These are phyloP conservation scores for Ceratocystis papillata DNA, from an alignment of 2,329 filamentous ascomycete genomes.

Conservation along the genomic window DNA sequence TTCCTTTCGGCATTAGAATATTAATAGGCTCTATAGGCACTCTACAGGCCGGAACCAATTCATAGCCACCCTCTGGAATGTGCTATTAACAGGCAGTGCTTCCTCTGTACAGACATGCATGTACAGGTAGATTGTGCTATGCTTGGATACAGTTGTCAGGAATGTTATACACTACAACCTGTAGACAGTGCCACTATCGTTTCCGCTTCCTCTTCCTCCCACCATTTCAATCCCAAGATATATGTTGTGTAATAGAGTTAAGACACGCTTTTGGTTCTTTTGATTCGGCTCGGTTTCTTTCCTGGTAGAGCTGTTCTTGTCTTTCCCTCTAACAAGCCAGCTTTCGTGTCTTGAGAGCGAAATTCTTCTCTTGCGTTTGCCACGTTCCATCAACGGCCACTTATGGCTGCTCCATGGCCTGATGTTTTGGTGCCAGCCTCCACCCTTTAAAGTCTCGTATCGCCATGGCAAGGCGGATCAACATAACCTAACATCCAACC, in stretches of 20 bases:
- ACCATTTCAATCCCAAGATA: not conserved
- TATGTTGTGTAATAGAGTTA: not conserved
- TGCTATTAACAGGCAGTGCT: not conserved
- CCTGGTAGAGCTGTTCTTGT: not conserved
- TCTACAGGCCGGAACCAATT: not conserved
- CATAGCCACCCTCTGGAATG: not conserved
- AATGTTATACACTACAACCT: not conserved
- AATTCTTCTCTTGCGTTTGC: not conserved
- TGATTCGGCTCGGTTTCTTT: not conserved
- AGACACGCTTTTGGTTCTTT: not conserved
- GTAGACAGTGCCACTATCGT: not conserved
- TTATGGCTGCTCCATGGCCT: not conserved
- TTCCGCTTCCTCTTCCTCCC: not conserved
- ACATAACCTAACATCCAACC: not conserved
- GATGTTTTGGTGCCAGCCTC: conserved; percentile 2
- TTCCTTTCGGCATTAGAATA: not conserved
- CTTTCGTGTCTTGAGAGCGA: not conserved
- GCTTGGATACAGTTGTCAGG: not conserved
- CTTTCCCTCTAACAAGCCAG: conserved; percentile 11
- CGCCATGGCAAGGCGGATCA: not conserved
- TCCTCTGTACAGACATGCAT: conserved; percentile 4
- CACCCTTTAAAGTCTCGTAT: not conserved
- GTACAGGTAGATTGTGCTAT: not conserved
- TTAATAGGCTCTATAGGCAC: not conserved
- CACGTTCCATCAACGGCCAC: not conserved